Percentiles rank a stretch among this genome's conserved stretches.
phyloP scores from a whole-genome alignment of 2,329 filamentous ascomycete species.

The Nannizziopsis barbatae region DNA sequence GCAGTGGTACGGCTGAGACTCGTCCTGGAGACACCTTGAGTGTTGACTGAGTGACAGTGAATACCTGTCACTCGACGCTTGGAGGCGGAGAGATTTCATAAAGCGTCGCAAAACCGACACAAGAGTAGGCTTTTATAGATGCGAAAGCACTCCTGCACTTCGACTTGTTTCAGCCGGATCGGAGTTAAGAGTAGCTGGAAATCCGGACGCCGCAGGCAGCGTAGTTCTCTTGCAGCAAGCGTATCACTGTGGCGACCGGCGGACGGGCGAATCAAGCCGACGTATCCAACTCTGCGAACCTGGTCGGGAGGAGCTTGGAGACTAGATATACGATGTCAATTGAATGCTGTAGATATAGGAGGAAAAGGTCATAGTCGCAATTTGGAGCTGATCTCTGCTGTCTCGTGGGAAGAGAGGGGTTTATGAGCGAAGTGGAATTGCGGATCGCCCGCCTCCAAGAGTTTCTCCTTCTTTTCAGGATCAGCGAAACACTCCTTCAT shows the following conservation, averaged over 20 bases:
- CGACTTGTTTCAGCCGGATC: neutral
- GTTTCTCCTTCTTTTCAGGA: no score
- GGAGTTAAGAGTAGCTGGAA: conserved; percentile 6
- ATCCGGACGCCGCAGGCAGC: conserved; percentile 5
- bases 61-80: conserved; percentile 11
- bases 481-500: no score
- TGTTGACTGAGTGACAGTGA: conserved; percentile 17
- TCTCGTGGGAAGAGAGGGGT: no score
- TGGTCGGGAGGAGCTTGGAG: no score
- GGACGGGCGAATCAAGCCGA: neutral
- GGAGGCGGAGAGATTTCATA: neutral
- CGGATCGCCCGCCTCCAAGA: no score
- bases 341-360: no score
- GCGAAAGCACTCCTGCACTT: neutral
- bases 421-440: no score
- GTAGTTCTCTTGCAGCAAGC: conserved; percentile 2
- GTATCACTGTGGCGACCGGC: conserved; percentile 6
- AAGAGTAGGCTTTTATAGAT: neutral
- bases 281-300: neutral
- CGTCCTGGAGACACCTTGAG: conserved; percentile 23
- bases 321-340: no score
- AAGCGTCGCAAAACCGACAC: neutral
- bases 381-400: no score
- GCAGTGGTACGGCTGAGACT: conserved; percentile 17
- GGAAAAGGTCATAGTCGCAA: no score